Base-by-base conservation (phyloP, 225 moss, liverwort and hornwort genomes). In the Physcomitrellopsis africana region DNA sequence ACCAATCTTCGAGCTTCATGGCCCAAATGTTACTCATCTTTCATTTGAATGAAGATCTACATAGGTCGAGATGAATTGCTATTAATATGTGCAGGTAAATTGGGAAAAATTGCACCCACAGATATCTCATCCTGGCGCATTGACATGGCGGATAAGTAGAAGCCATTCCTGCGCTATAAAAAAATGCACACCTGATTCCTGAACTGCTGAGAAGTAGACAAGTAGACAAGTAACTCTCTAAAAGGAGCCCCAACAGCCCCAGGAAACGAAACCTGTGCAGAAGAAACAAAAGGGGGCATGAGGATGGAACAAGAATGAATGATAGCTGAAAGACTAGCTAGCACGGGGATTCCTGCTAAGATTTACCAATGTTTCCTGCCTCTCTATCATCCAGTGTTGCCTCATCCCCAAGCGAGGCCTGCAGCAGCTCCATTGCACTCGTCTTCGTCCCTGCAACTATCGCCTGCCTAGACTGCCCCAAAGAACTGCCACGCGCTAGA, bases 341-440 rank as follows among this genome's bases (percentile, higher is more conserved):
- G 46, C 46, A 47, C 49, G 1, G 13, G 49, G 3, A 15, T 8
- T 56, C 55, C 17, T n/a, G 14, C 55, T 18, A 24, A 60, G 49
- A 60, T 76, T 51, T 22, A 17, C 51, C 55, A 7, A 37, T 37
- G 32, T 37, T 54, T 27, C 67, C 37, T 3, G 47, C 20, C 58
- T 24, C 23, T 22, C 24, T 60, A 15, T 46, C 53, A 5, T 43
- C 63, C 42, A 3, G 18, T 45, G 77, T 29, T 19, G 70, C 42
- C 37, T 84, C 74, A 55, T 60, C 73, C 29, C 73, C 70, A 32
- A 84, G 46, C 9, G 84, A 80, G 44, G 81, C 81, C 65, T 78
- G 77, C 60, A 85, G 73, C 60, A 78, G 74, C 66, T 81, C 84
- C 84, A 81, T 85, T 17, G 84, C 84, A 70, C 84, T 84, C 20